phyloP scores from a whole-genome alignment of 305 asterid genomes.

The Fraxinus baroniana region DNA sequence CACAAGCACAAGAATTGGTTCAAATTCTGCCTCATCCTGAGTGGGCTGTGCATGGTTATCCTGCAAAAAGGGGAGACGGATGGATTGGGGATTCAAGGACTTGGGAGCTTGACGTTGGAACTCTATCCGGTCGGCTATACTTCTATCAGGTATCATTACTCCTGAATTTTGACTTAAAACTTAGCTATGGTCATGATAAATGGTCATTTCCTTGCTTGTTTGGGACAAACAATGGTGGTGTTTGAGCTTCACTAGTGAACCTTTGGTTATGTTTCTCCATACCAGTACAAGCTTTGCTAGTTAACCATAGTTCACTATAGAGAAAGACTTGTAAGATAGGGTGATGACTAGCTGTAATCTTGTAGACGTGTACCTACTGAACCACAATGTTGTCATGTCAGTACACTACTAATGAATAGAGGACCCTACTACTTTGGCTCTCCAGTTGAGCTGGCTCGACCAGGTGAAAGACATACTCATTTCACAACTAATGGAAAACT shows the following conservation, averaged over 20 bases:
- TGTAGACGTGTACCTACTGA: not conserved
- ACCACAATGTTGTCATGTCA: not conserved
- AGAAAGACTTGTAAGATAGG: not conserved
- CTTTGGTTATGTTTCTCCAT: not conserved
- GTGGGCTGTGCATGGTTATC: constrained; percentile 86
- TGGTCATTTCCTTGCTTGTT: not conserved
- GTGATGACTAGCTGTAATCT: not conserved
- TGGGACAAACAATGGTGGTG: not conserved
- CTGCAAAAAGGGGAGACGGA: constrained; percentile 69
- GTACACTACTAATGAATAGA: not conserved
- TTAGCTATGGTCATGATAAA: not conserved
- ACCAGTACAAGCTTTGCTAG: not conserved
- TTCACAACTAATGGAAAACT: not conserved
- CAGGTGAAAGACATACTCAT: not conserved
- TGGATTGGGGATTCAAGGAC: constrained; percentile 71
- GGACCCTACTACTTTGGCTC: not conserved
- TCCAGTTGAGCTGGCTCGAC: not conserved
- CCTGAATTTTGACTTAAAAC: constrained; percentile 1
- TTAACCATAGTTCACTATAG: not conserved
- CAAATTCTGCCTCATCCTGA: constrained; percentile 82
- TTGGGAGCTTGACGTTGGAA: constrained; percentile 77
- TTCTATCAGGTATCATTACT: constrained; percentile 63
- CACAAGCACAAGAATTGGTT: constrained; percentile 81
- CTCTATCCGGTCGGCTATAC: constrained; percentile 62
- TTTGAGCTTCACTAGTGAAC: not conserved